Percentiles rank a stretch among this genome's conserved stretches.
Conservation (phyloP, 2,329 filamentous ascomycete genomes). For the Hypoxylon sp. region DNA sequence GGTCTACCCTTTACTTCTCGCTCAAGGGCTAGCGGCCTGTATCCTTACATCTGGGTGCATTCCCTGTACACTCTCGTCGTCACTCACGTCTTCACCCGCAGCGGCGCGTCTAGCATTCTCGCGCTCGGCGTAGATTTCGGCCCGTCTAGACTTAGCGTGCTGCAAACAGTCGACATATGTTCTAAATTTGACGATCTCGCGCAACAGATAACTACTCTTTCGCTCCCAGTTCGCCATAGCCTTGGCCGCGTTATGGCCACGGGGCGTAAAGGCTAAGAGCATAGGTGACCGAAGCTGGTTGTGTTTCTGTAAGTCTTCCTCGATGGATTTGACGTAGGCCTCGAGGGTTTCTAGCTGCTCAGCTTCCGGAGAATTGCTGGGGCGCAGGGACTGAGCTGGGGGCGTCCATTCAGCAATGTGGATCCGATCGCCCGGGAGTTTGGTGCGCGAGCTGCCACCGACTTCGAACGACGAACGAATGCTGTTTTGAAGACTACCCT, state of each 20-base stretch:
- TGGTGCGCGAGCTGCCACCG: conserved; percentile 69
- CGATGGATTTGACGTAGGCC: conserved; percentile 86
- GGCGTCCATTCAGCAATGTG: conserved; percentile 90
- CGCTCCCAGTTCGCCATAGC: conserved; percentile 98
- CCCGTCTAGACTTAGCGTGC: conserved; percentile 77
- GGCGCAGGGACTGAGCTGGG: conserved; percentile 90
- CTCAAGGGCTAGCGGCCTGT: conserved; percentile 16
- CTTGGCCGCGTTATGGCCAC: conserved; percentile 83
- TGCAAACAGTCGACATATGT: conserved; percentile 92
- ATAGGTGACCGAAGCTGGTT: conserved; percentile 90
- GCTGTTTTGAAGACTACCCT: conserved; percentile 58
- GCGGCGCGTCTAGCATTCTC: conserved; percentile 66
- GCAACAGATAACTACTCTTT: conserved; percentile 90
- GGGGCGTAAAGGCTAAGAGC: conserved; percentile 88
- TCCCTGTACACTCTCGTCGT: conserved; percentile 49
- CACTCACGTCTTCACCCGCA: conserved; percentile 61
- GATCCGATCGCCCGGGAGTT: conserved; percentile 87
- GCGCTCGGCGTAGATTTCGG: conserved; percentile 77
- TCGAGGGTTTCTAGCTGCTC: conserved; percentile 84
- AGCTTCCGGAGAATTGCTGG: conserved; percentile 81
- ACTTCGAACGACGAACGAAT: conserved; percentile 76
- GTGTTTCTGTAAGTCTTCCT: conserved; percentile 87
- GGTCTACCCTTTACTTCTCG: not conserved
- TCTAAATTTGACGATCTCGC: conserved; percentile 96
- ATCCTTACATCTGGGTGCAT: conserved; percentile 32